Percentiles rank a stretch among this genome's conserved stretches.
phyloP scores from a whole-genome alignment of 2,329 filamentous ascomycete species.

The Penicillium hesseltinei region DNA sequence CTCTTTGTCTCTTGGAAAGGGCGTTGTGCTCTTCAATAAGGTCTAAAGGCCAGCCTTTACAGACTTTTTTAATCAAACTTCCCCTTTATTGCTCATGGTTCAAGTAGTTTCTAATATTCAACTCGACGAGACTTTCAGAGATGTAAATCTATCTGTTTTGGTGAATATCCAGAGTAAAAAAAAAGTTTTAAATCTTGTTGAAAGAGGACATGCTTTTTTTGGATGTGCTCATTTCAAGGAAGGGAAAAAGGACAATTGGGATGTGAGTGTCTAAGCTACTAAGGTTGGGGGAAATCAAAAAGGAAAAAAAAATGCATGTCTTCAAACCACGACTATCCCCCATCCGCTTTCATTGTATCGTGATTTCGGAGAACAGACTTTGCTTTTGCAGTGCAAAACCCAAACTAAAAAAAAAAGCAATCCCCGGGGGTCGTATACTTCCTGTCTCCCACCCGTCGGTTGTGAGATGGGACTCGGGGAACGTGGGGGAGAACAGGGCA shows the following conservation, averaged over 20 bases:
- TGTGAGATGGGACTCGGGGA: slow-evolving; percentile 5
- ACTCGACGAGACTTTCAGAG: background rate
- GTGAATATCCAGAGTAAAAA: background rate
- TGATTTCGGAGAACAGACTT: slow-evolving; percentile 31
- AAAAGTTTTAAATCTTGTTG: slow-evolving; percentile 15
- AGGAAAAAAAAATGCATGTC: slow-evolving; percentile 34
- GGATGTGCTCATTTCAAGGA: slow-evolving; percentile 23
- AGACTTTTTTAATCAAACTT: background rate
- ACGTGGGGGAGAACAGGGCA: slow-evolving; percentile 2
- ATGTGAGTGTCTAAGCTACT: slow-evolving; percentile 32
- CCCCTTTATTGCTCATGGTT: background rate
- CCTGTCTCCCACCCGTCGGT: background rate
- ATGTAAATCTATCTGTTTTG: slow-evolving; percentile 4
- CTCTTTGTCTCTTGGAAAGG: background rate
- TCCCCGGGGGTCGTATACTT: slow-evolving; percentile 8
- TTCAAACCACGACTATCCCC: slow-evolving; percentile 30
- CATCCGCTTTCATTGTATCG: slow-evolving; percentile 39
- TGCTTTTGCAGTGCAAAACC: slow-evolving; percentile 22
- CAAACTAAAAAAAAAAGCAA: slow-evolving; percentile 15
- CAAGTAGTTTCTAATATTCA: background rate
- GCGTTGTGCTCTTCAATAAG: background rate
- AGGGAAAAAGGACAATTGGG: slow-evolving; percentile 23
- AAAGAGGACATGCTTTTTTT: slow-evolving; percentile 23
- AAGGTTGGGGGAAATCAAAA: slow-evolving; percentile 22
- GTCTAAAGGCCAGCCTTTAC: background rate